Evolutionary conservation across 2,329 filamentous ascomycete genomes (phyloP), one percentile per base, ranked within the genome.

Genomic region (Coniella vitis): DNA sequence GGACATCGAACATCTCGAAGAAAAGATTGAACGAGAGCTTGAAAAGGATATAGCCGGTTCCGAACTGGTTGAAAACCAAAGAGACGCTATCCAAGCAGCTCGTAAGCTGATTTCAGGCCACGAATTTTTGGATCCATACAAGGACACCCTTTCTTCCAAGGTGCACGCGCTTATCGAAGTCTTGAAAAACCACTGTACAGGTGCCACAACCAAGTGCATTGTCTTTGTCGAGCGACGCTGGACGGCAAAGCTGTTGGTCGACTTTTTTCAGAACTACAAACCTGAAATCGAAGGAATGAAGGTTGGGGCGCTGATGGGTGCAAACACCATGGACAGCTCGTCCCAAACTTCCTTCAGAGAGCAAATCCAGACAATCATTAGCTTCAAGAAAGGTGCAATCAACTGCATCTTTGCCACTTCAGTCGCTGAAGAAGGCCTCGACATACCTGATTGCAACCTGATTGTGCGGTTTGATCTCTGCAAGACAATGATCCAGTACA

Each of bases 401-500:
- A 86, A 85, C 59, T 84, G 82, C 54, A 67, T 86, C 1, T 78
- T 86, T 57, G 77, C 82, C 2, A 86, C 82, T 0, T 81, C 81
- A 0, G 78, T 86, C 2, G 81, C 77, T 0, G 82, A 86, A 57
- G 82, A 86, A 60, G 82, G 82, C 0, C 73, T 86, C 12, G 82
- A 86, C 56, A 77, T 86, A 41, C 81, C 82, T 0, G 79, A 83
- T 48, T 86, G 82, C 62, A 84, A 85, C 55, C 62, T 84, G 1
- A 71, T 86, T 25, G 72, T 86, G 51, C 69, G 90, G 2, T 98
- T 96, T 59, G 89, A 97, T 61, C 76, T 95, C 2, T 95, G 90
- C 65, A 75, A 77, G 10, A 96, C 91, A 0, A 82, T 95, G 65
- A 97, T 97, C 45, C 87, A 95, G 60, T 97, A 96, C 61, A 83